Evolutionary conservation across 345 rosid species (phyloP).

Genomic region (Eucalyptus tenuipes): DNA sequence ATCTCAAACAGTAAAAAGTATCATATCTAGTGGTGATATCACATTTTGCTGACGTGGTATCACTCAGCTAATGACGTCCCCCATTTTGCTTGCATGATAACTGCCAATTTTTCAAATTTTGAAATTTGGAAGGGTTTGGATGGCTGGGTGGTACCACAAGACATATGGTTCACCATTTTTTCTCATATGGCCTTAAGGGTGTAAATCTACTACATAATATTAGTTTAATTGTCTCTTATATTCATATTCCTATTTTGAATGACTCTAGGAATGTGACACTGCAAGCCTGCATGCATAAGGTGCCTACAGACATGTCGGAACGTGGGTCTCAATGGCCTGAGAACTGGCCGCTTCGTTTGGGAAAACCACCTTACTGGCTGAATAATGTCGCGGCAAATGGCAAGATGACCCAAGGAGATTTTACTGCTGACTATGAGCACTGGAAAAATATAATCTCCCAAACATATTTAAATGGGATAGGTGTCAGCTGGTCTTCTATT

Average conservation of each 20-base stretch:
- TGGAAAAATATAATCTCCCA: constrained; percentile 58
- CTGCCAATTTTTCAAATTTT: background rate
- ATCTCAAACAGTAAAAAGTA: background rate
- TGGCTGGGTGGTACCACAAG: background rate
- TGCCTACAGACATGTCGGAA: constrained; percentile 32
- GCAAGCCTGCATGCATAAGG: constrained; percentile 75
- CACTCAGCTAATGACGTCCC: background rate
- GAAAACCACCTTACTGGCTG: constrained; percentile 65
- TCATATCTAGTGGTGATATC: background rate
- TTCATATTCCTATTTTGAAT: background rate
- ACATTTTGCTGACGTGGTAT: background rate
- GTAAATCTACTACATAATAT: background rate
- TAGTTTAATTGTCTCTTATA: background rate
- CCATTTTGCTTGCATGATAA: background rate
- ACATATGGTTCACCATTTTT: background rate
- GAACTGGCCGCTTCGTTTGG: constrained; percentile 58
- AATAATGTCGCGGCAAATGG: constrained; percentile 55
- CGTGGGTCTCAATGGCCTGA: constrained; percentile 74
- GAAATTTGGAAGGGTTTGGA: background rate
- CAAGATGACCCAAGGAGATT: constrained; percentile 57
- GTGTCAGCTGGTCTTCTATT: constrained; percentile 51
- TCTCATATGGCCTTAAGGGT: background rate
- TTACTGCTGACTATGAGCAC: constrained; percentile 43
- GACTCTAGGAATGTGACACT: constrained; percentile 58
- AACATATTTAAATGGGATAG: constrained; percentile 46